These are phyloP conservation scores for Russula griseocarnosa DNA, from an alignment of 768 basidiomycete species.

Conservation along the genomic window DNA sequence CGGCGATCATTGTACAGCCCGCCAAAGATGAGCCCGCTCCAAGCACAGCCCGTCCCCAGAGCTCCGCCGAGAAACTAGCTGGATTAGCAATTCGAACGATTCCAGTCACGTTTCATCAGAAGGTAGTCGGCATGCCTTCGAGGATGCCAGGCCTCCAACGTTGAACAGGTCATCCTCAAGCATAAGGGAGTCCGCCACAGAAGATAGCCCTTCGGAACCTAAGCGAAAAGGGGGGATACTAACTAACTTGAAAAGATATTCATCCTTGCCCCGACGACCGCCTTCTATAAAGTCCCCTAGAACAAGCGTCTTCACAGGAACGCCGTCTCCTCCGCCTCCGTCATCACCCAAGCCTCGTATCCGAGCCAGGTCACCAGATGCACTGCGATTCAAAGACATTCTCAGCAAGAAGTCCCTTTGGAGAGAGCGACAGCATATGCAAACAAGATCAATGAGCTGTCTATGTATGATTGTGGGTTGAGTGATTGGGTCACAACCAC, in stretches of 20 bases:
- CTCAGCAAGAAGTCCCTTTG: slow-evolving; percentile 47
- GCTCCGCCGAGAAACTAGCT: slow-evolving; percentile 32
- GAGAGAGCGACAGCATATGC: slow-evolving; percentile 76
- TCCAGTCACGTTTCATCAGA: slow-evolving; percentile 27
- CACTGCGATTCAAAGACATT: slow-evolving; percentile 70
- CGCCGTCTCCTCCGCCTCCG: slow-evolving; percentile 30
- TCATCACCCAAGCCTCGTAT: slow-evolving; percentile 33
- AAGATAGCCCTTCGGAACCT: slow-evolving; percentile 16
- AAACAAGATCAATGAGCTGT: slow-evolving; percentile 78
- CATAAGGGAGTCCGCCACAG: slow-evolving; percentile 5
- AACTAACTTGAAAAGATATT: slow-evolving; percentile 42
- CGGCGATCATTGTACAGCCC: neutral
- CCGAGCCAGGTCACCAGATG: slow-evolving; percentile 51
- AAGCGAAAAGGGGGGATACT: slow-evolving; percentile 32
- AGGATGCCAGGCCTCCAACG: slow-evolving; percentile 3
- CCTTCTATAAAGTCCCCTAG: slow-evolving; percentile 43
- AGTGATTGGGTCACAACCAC: slow-evolving; percentile 67
- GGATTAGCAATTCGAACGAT: slow-evolving; percentile 32
- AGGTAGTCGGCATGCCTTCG: slow-evolving; percentile 26
- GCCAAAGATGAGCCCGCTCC: neutral
- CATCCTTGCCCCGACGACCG: slow-evolving; percentile 61
- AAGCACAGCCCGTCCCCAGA: neutral
- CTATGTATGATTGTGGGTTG: slow-evolving; percentile 69
- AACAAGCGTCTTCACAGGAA: slow-evolving; percentile 20
- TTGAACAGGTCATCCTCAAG: slow-evolving; percentile 10